These are phyloP conservation scores for Xylariaceae sp. DNA, from an alignment of 2,329 filamentous ascomycete genomes.

Conservation along the genomic window DNA sequence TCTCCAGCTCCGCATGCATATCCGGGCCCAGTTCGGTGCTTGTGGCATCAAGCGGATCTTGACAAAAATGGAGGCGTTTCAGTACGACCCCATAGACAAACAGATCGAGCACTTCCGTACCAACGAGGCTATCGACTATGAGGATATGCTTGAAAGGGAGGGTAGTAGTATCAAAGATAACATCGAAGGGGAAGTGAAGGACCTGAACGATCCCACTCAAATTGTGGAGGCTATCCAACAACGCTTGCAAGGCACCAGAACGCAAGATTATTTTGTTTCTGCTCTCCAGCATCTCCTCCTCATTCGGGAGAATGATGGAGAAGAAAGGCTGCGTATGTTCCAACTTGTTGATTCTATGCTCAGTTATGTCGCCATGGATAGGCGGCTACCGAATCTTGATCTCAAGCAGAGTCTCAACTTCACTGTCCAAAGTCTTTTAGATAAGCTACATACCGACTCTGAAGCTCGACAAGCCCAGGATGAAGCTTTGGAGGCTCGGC, in stretches of 20 bases:
- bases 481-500: slow-evolving; percentile 82
- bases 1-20: slow-evolving; percentile 86
- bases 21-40: slow-evolving; percentile 91
- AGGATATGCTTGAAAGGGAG: slow-evolving; percentile 91
- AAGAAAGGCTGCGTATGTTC: slow-evolving; percentile 92
- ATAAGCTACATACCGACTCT: slow-evolving; percentile 94
- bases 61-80: slow-evolving; percentile 96
- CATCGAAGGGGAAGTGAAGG: slow-evolving; percentile 79
- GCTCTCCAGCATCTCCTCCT: slow-evolving; percentile 92
- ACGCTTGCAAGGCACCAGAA: slow-evolving; percentile 76
- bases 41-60: slow-evolving; percentile 93
- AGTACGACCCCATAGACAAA: slow-evolving; percentile 98
- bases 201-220: slow-evolving; percentile 87
- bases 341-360: slow-evolving; percentile 98
- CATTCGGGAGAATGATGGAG: slow-evolving; percentile 84
- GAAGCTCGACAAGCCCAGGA: slow-evolving; percentile 90
- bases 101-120: slow-evolving; percentile 90
- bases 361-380: slow-evolving; percentile 97
- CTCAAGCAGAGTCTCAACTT: slow-evolving; percentile 97
- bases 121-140: slow-evolving; percentile 97
- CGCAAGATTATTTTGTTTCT: slow-evolving; percentile 93
- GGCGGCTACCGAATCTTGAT: slow-evolving; percentile 91
- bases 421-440: slow-evolving; percentile 89
- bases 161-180: slow-evolving; percentile 86
- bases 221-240: slow-evolving; percentile 91